Percentiles rank a stretch among this genome's conserved stretches.
Conservation (phyloP, 768 basidiomycete genomes). For the Mycena latifolia region DNA sequence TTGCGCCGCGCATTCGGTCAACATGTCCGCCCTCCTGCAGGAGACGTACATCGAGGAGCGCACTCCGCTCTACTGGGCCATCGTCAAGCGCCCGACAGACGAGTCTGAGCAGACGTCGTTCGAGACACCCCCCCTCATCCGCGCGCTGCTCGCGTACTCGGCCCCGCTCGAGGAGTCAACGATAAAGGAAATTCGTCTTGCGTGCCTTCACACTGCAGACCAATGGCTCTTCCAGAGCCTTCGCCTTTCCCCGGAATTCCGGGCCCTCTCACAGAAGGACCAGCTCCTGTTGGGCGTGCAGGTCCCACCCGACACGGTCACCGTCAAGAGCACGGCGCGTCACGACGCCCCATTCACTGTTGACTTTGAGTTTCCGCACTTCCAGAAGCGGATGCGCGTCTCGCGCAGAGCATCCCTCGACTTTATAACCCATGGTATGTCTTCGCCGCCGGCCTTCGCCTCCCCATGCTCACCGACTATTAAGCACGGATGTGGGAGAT, state of each 20-base stretch:
- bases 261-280: conserved; percentile 40
- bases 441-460: too few relatives aligned
- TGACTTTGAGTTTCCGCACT: conserved; percentile 52
- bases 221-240: conserved; percentile 55
- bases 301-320: conserved; percentile 48
- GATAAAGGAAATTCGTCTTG: conserved; percentile 58
- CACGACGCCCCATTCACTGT: conserved; percentile 53
- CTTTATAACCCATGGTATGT: conserved; percentile 62
- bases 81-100: conserved; percentile 54
- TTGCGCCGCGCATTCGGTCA: conserved; percentile 52
- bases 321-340: conserved; percentile 47
- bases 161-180: conserved; percentile 45
- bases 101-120: conserved; percentile 4
- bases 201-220: conserved; percentile 58
- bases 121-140: conserved; percentile 44
- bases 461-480: background rate
- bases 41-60: conserved; percentile 60
- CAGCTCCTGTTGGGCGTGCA: conserved; percentile 28
- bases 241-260: conserved; percentile 47
- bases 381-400: conserved; percentile 65
- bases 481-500: conserved; percentile 54
- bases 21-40: conserved; percentile 57
- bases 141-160: conserved; percentile 51
- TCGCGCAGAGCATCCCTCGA: conserved; percentile 53
- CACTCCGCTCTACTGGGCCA: conserved; percentile 66